Evolutionary conservation across 257 asterid species (phyloP).

Genomic region (Scutellaria baicalensis): DNA sequence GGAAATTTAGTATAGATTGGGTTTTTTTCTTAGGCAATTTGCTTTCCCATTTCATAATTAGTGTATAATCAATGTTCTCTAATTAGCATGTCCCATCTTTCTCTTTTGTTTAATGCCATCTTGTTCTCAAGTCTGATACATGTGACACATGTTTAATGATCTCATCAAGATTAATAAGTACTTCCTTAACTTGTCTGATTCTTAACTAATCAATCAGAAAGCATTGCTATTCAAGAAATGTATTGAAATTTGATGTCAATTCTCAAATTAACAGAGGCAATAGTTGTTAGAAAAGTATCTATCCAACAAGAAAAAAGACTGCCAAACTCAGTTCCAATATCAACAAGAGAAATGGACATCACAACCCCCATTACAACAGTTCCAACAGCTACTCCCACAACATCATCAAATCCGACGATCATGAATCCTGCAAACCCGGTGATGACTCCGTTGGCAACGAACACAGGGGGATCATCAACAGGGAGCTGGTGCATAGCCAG

Average conservation of each 20-base stretch:
- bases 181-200: no score
- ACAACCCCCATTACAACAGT: slow-evolving; percentile 63
- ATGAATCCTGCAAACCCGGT: slow-evolving; percentile 44
- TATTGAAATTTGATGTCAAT: slow-evolving; percentile 10
- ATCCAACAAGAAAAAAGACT: background rate
- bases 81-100: background rate
- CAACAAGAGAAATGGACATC: slow-evolving; percentile 27
- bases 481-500: slow-evolving; percentile 83
- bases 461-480: slow-evolving; percentile 30
- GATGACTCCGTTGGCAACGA: slow-evolving; percentile 36
- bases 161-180: background rate
- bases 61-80: background rate
- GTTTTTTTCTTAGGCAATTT: background rate
- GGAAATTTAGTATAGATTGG: background rate
- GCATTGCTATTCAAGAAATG: background rate
- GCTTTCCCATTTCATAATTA: background rate
- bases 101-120: slow-evolving; percentile 5
- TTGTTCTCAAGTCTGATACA: slow-evolving; percentile 7
- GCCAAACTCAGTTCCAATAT: slow-evolving; percentile 13
- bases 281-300: background rate
- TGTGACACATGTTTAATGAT: background rate
- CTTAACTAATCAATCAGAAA: background rate
- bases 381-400: slow-evolving; percentile 46
- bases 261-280: slow-evolving; percentile 7
- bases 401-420: slow-evolving; percentile 34